Base-by-base conservation (phyloP, 305 asterid genomes). In the Stenogyne calaminthoides region DNA sequence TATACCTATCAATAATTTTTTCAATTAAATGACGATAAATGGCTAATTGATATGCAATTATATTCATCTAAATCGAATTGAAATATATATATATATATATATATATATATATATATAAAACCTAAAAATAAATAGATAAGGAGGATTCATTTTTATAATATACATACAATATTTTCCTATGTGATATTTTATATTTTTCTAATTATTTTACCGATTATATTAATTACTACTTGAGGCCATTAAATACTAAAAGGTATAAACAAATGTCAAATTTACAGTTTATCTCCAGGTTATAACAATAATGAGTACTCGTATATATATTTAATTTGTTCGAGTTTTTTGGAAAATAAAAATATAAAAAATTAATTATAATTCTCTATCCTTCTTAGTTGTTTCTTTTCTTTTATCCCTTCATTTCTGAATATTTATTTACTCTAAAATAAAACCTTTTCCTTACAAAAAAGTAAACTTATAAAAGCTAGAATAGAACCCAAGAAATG, bases 401-500 rank as follows among this genome's bases (percentile, higher is more conserved):
- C 34, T 16, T 2, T 11, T 4, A 10, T 51, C 37, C 36, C 34
- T 44, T 58, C 34, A 55, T 47, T 32, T 14, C 18, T 29, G 9
- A 47, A 16, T 8, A 7, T 47, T 71, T 27, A 19, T 65, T 59
- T 19, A 9, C 40, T 1, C 0, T 49, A 4, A 6, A 7, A 9
- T 14, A 12, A 19, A 66, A 39, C 18, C n/a, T 42, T 40, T 59
- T 49, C 10, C 18, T 20, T 51, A 19, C 20, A n/a, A n/a, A n/a
- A 75, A 71, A 71, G 74, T 22, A 79, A 67, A 34, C 4, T n/a
- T n/a, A n/a, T 2, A 60, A 1, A 59, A 70, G 42, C 11, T 64
- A 9, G 15, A 14, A 69, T 40, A 40, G 72, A 68, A 72, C 63
- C 66, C 27, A 68, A 18, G 71, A 68, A 73, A 63, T 76, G 81